Evolutionary conservation across 306 rosid genomes (phyloP), one percentile per base, ranked within the genome.

Genomic region (Glycyrrhiza uralensis): DNA sequence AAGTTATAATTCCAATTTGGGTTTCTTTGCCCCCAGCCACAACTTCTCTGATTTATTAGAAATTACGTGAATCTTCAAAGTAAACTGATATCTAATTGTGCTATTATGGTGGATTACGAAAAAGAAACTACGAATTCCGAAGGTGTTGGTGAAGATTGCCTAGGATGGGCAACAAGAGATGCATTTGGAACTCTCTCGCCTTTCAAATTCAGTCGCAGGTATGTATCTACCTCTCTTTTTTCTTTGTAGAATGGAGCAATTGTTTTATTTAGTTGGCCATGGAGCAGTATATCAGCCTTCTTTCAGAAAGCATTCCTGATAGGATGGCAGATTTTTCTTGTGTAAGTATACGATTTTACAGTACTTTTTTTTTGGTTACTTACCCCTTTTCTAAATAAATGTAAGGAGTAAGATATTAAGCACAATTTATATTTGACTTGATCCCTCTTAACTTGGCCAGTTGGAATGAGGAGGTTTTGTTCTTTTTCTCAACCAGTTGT

Each of bases 91-190:
- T 11, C 28, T 59, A 44, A 46, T 81, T 64, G 13, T 9, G 3
- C 72, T 54, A 2, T 67, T 54, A 11, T 61, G 60, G 14, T 45
- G 33, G 6, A 61, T 41, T 22, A 54, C 71, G 11, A 64, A 19
- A n/a, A n/a, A n/a, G n/a, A n/a, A 55, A 56, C 45, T 29, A 88
- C 85, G 97, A 80, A 76, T 80, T 90, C 87, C 4, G 36, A 39
- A 22, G 63, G 64, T 24, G 76, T 38, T 12, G 68, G 28, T 14
- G 89, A 71, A 58, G 84, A 85, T 23, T 91, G 97, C 79, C 74
- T 87, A 14, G 96, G 85, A 70, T 91, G 90, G 90, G 97, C 97
- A 24, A 96, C 96, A 65, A 85, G 84, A 74, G 97, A 88, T 79
- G 72, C 83, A 2, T 85, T 92, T 57, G 97, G 96, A 6, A 75